Base-by-base conservation (phyloP, 2,329 filamentous ascomycete species). In the Thielaviopsis punctulata region DNA sequence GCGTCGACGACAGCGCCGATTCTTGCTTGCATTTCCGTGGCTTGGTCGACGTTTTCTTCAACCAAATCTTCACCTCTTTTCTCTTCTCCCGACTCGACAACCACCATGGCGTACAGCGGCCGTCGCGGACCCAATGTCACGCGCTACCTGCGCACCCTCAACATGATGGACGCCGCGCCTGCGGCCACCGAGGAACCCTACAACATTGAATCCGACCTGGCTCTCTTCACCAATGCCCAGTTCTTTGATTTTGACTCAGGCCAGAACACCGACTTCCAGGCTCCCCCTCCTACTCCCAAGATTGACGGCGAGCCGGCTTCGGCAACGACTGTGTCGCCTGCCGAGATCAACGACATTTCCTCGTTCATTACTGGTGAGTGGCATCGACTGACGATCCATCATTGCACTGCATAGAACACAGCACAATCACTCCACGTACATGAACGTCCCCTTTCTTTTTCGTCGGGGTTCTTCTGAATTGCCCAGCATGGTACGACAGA, bases 101-200 rank as follows among this genome's bases (percentile, higher is more conserved):
- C 27, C 44, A 52, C 43, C 52, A 88, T 88, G 84, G 79, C 72
- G 64, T 88, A 80, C 75, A 80, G 76, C 66, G 82, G 81, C 62
- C 83, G 86, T 57, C 80, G 84, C 63, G 84, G 78, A 60, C 83
- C 86, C 62, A 94, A 94, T 66, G 85, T 95, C 68, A 88, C 87
- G 62, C 83, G 88, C 63, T 94, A 92, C 70, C 75, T 95, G 58
- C 83, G 86, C 61, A 84, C 89, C 59, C 73, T 95, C 61, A 95
- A 95, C 71, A 77, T 80, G 56, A 71, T 82, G 56, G 78, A 80
- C 60, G 76, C 83, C 51, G 73, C 82, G 56, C 59, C 59, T 54
- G 60, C 71, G 22, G 63, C 75, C 24, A 63, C 65, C 51, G 73
- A 81, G 56, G 77, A 83, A 51, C 67, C 72, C 49, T 75, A 81